Evolutionary conservation across 1,139 yeast species (phyloP), one percentile per base, ranked within the genome.

Genomic region (Pichia sp.): DNA sequence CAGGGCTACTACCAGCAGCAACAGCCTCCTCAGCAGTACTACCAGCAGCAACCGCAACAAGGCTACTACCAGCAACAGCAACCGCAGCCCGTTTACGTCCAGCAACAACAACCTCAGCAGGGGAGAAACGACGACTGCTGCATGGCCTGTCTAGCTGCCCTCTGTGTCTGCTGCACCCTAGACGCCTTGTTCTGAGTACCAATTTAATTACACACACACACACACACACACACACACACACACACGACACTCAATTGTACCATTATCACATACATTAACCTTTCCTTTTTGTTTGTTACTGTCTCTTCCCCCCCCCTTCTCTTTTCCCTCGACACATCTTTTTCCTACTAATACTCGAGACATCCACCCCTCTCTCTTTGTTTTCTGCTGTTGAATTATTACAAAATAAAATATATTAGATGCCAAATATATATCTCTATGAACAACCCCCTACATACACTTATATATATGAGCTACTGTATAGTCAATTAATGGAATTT

Each of bases 121-220:
- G 68, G 69, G 47, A 76, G 74, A 50, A 71, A 72, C 57, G 66
- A 67, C 24, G 80, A 77, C 55, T 85, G 90, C 70, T 75, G 84
- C 65, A 76, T 82, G 71, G 91, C 83, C 4, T 85, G 91, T 73
- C 74, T 85, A 63, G 90, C 84, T 33, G 90, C 88, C 10, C 62
- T 84, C 70, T 85, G 92, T 80, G 64, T 85, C 61, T 86, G 93
- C 69, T 85, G 88, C 71, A 82, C 91, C 6, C 73, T 85, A 63
- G 91, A 85, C 66, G 80, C 84, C 65, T 63, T 85, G 36, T 82
- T 85, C 68, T 85, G 43, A 46, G 33, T 4, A 14, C 38, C 38
- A 34, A 34, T 31, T 31, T 12, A 12, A 31, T 31, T 12, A 31
- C 34, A 31, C 34, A 31, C 9, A 2, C n/a, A 34, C 12, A 34